Conservation (phyloP, 2,329 filamentous ascomycete genomes). For the Immersiporthe knoxdaviesiana region DNA sequence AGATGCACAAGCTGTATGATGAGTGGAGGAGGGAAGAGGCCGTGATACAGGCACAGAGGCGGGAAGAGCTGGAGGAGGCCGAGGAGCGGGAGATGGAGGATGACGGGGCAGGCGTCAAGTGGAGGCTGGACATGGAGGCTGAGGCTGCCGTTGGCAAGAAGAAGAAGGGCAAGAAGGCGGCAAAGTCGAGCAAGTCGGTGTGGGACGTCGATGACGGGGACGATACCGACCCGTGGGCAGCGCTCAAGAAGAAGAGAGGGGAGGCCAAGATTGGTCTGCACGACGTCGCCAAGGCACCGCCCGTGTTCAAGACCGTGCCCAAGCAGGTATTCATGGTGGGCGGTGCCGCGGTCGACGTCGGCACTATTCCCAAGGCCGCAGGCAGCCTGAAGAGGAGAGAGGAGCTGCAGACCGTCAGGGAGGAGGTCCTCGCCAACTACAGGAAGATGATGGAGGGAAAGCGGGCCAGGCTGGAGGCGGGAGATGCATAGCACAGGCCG, state of each 20-base stretch:
- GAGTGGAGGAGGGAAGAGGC: slow-evolving; percentile 73
- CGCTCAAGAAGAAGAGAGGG: slow-evolving; percentile 68
- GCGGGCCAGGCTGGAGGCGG: slow-evolving; percentile 34
- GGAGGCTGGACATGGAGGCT: slow-evolving; percentile 52
- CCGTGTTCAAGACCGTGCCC: slow-evolving; percentile 65
- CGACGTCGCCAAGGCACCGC: slow-evolving; percentile 74
- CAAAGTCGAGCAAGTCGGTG: slow-evolving; percentile 41
- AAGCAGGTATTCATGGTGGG: slow-evolving; percentile 68
- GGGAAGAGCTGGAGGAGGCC: slow-evolving; percentile 67
- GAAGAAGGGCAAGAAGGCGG: slow-evolving; percentile 45
- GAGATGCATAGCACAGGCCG: background rate
- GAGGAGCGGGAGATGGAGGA: slow-evolving; percentile 66
- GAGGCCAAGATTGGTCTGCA: slow-evolving; percentile 55
- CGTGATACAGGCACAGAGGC: slow-evolving; percentile 64
- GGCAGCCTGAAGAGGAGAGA: slow-evolving; percentile 75
- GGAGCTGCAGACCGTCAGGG: slow-evolving; percentile 70
- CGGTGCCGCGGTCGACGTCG: slow-evolving; percentile 68
- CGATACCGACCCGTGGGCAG: slow-evolving; percentile 74
- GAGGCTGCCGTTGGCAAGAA: slow-evolving; percentile 42
- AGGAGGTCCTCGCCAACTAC: slow-evolving; percentile 74
- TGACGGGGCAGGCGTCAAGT: slow-evolving; percentile 54
- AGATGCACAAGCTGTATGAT: slow-evolving; percentile 78
- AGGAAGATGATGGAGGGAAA: slow-evolving; percentile 68
- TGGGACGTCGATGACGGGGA: slow-evolving; percentile 54
- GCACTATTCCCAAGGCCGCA: slow-evolving; percentile 68